These are phyloP conservation scores for Candida insectalens DNA, from an alignment of 805 yeast genomes.

Conservation along the genomic window DNA sequence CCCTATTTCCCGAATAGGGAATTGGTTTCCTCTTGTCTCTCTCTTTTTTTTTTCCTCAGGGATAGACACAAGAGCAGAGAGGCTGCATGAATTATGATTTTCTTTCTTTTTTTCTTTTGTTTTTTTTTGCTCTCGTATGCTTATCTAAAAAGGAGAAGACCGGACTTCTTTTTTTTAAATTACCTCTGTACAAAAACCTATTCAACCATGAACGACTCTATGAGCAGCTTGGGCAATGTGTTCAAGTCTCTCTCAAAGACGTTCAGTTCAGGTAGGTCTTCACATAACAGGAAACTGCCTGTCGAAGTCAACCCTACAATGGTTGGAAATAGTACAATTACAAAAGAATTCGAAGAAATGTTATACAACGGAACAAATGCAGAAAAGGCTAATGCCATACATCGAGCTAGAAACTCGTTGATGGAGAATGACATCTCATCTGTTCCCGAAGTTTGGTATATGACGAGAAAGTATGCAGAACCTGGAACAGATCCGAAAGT, in stretches of 20 bases:
- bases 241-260: conserved; percentile 17
- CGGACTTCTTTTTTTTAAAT: too few species aligned
- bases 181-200: too few species aligned
- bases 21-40: too few species aligned
- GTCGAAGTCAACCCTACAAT: conserved; percentile 18
- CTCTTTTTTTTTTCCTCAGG: too few species aligned
- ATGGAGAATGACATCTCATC: conserved; percentile 44
- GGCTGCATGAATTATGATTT: too few species aligned
- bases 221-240: conserved; percentile 9
- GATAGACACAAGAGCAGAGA: too few species aligned
- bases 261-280: conserved; percentile 5
- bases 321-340: conserved; percentile 18
- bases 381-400: conserved; percentile 40
- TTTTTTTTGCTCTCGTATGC: too few species aligned
- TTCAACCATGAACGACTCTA: too few species aligned
- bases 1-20: too few species aligned
- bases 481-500: conserved; percentile 22
- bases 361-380: conserved; percentile 14
- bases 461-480: conserved; percentile 45
- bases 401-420: conserved; percentile 38
- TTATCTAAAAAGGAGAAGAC: too few species aligned
- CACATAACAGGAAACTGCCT: conserved; percentile 8
- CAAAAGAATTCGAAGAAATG: conserved; percentile 11
- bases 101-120: too few species aligned
- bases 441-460: conserved; percentile 69